Percentiles rank a stretch among this genome's conserved stretches.
These are phyloP conservation scores for Proliferodiscus dingleyae DNA, from an alignment of 2,329 filamentous ascomycete genomes.

Conservation along the genomic window DNA sequence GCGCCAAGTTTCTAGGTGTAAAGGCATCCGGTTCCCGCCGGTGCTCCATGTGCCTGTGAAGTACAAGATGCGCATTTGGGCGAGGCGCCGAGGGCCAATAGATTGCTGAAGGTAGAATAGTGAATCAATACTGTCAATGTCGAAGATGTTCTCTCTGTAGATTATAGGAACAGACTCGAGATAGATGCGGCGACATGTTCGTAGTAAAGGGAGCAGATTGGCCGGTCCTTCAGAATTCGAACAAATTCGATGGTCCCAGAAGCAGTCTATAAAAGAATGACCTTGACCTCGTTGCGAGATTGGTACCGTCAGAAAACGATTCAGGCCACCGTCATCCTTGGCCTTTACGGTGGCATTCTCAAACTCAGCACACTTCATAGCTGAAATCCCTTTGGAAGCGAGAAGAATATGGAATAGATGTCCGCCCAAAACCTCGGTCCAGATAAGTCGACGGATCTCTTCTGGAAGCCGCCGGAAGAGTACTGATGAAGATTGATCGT, in stretches of 20 bases:
- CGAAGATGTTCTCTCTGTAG: conserved; percentile 1
- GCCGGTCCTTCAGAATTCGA: no score
- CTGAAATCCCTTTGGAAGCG: background rate
- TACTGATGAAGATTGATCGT: no score
- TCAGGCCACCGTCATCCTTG: no score
- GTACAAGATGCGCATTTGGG: background rate
- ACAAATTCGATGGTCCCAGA: no score
- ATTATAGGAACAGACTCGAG: background rate
- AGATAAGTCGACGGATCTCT: background rate
- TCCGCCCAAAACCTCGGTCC: background rate
- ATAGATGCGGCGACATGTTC: conserved; percentile 1
- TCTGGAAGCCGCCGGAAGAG: background rate
- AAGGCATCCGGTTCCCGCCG: no score
- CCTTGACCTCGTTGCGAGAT: no score
- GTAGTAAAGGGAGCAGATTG: background rate
- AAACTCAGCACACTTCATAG: background rate
- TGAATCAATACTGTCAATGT: background rate
- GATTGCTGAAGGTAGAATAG: conserved; percentile 1
- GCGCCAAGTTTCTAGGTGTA: background rate
- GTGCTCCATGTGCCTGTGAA: background rate
- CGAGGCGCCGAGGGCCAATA: background rate
- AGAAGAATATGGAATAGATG: background rate
- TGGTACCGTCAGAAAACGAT: no score
- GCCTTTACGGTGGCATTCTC: no score
- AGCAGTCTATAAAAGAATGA: no score